phyloP scores from a whole-genome alignment of 2,329 filamentous ascomycete genomes.

The Fusarium robinianum region DNA sequence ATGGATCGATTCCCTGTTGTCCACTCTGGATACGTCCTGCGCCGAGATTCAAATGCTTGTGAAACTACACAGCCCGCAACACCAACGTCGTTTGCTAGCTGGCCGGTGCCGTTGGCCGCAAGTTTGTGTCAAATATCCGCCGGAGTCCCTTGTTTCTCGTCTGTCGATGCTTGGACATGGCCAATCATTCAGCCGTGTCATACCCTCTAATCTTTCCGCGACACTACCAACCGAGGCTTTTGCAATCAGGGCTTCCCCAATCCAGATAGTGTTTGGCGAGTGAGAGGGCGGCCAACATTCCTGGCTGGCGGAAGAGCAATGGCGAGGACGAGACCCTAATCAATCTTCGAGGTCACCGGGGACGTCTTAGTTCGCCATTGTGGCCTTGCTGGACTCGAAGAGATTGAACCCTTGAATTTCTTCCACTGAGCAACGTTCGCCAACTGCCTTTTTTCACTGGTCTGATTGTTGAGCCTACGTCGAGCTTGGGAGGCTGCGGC shows the following conservation, averaged over 20 bases:
- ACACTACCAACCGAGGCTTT: too few species aligned
- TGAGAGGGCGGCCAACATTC: too few species aligned
- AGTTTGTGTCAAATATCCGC: background rate
- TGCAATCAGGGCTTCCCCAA: too few species aligned
- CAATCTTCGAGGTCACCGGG: slow-evolving; percentile 5
- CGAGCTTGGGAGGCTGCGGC: background rate
- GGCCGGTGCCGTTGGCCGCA: background rate
- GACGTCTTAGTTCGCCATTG: background rate
- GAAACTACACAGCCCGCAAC: background rate
- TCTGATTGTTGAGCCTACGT: slow-evolving; percentile 3
- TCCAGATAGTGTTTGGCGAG: too few species aligned
- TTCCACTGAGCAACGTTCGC: slow-evolving; percentile 19
- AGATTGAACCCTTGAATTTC: slow-evolving; percentile 2
- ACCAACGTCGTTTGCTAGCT: background rate
- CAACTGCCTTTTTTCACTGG: slow-evolving; percentile 15
- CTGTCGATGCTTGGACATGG: background rate
- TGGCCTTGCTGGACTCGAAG: too few species aligned
- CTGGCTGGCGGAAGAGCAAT: too few species aligned
- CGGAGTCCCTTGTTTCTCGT: background rate
- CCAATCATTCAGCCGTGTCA: background rate
- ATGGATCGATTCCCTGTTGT: background rate
- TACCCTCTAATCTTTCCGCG: background rate
- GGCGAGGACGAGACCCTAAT: slow-evolving; percentile 2
- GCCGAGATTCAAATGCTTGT: background rate
- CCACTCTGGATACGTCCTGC: background rate